Evolutionary conservation across 768 basidiomycete species (phyloP), one percentile per base, ranked within the genome.

Genomic region (Rossbeevera mucosa): DNA sequence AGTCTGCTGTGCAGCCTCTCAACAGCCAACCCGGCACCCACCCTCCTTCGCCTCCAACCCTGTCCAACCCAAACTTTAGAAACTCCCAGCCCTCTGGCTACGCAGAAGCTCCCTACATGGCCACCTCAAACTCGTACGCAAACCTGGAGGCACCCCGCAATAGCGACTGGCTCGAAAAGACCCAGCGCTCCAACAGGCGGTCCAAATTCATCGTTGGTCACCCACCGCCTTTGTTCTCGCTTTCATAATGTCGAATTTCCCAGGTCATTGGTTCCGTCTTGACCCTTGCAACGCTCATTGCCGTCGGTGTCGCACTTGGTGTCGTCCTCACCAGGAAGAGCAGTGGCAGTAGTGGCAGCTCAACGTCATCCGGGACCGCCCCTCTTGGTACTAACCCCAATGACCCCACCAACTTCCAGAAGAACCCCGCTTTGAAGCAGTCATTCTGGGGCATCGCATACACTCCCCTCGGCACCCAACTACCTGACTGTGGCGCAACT

Each of bases 401-500:
- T 59, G 88, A 94, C 67, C 91, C 93, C 4, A 91, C 83, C 68
- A 76, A 77, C 16, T 96, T 94, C 69, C 67, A 70, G 18, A 87
- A 85, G 71, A 80, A 94, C 66, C 47, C 80, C 2, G 76, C 76
- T 26, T 71, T 95, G 46, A 77, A 84, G 55, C 81, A 88, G 57
- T 77, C 82, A 0, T 90, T 96, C 71, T 95, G 85, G 65, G 93
- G 88, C 5, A 63, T 95, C 21, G 93, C 93, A 0, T 95, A 95
- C 68, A 92, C 91, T 1, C 92, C 93, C 8, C 71, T 73, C 18
- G 83, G 83, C 36, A 82, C 85, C n/a, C 81, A 85, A 58, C 66
- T 84, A 21, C 90, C 90, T 0, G 64, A 78, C 29, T 92, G 90
- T 58, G 85, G 84, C 9, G 85, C 77, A 50, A 70, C 62, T 4